Conservation (phyloP, 2,329 filamentous ascomycete species). For the Beauveria scarabaeidicola region DNA sequence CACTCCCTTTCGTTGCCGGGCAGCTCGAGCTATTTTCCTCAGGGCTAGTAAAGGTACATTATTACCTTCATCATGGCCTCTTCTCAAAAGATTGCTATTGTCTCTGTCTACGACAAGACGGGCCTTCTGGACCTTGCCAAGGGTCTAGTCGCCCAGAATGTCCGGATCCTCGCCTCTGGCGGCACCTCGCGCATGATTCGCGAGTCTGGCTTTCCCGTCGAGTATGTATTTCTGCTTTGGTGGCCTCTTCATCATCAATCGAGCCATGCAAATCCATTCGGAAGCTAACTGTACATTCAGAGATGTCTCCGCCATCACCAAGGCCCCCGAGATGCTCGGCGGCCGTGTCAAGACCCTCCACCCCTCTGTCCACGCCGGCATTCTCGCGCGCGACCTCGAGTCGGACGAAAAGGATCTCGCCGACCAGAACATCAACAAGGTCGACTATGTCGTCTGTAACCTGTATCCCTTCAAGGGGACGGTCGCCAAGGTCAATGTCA, state of each 20-base stretch:
- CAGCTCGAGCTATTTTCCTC: background rate
- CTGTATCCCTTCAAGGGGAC: slow-evolving; percentile 99
- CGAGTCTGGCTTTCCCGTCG: slow-evolving; percentile 89
- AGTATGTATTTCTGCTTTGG: slow-evolving; percentile 48
- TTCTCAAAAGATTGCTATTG: slow-evolving; percentile 65
- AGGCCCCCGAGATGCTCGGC: slow-evolving; percentile 92
- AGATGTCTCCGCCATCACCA: slow-evolving; percentile 95
- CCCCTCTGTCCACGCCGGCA: slow-evolving; percentile 82
- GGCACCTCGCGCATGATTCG: slow-evolving; percentile 95
- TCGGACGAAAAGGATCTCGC: slow-evolving; percentile 96
- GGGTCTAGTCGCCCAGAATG: slow-evolving; percentile 79
- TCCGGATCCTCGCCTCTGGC: slow-evolving; percentile 87
- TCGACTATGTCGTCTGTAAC: slow-evolving; percentile 96
- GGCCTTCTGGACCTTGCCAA: slow-evolving; percentile 88
- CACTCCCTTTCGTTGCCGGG: background rate
- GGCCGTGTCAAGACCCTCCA: slow-evolving; percentile 86
- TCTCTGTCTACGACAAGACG: slow-evolving; percentile 99
- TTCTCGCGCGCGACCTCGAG: slow-evolving; percentile 86
- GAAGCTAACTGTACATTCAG: slow-evolving; percentile 34
- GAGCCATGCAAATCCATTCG: background rate
- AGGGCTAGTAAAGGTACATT: background rate
- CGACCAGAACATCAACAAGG: slow-evolving; percentile 89
- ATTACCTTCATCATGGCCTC: slow-evolving; percentile 23
- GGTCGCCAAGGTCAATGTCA: slow-evolving; percentile 93
- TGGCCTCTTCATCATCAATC: background rate